A percentile compares a stretch with the other conserved stretches of the same genome.
Evolutionary conservation across 108 stramenopile genomes (phyloP).

Genomic region (Seminavis robusta): DNA sequence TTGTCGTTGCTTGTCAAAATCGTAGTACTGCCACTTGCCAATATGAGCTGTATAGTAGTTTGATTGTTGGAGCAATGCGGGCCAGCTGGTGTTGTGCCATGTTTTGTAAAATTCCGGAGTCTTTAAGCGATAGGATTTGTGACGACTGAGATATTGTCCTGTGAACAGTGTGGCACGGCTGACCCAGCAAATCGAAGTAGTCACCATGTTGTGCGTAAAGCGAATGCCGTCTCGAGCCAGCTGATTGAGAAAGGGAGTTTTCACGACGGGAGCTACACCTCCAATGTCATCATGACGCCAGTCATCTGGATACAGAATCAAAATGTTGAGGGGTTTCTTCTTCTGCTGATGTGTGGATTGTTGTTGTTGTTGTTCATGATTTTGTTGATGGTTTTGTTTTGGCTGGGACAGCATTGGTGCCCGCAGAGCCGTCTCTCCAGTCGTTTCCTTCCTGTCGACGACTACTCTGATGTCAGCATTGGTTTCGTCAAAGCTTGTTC

Average conservation of each 20-base stretch:
- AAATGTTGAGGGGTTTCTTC: slow-evolving; percentile 31
- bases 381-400: background rate
- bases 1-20: no score
- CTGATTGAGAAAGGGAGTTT: slow-evolving; percentile 59
- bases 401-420: no score
- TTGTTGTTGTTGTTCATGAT: slow-evolving; percentile 26
- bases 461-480: no score
- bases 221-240: slow-evolving; percentile 57
- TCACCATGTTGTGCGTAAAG: slow-evolving; percentile 66
- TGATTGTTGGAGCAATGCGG: slow-evolving; percentile 34
- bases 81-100: slow-evolving; percentile 57
- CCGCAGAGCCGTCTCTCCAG: no score
- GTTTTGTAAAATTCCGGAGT: no score
- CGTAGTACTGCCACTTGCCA: slow-evolving; percentile 51
- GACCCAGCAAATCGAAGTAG: slow-evolving; percentile 67
- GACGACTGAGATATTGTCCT: slow-evolving; percentile 54
- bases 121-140: no score
- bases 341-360: no score
- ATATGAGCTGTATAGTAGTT: slow-evolving; percentile 56
- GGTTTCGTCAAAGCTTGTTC: no score
- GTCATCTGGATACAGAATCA: slow-evolving; percentile 41
- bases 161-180: slow-evolving; percentile 55
- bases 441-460: no score
- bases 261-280: slow-evolving; percentile 20
- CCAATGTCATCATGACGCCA: slow-evolving; percentile 30